phyloP scores from a whole-genome alignment of 495 filamentous ascomycete genomes.

The Penicillium arizonense region DNA sequence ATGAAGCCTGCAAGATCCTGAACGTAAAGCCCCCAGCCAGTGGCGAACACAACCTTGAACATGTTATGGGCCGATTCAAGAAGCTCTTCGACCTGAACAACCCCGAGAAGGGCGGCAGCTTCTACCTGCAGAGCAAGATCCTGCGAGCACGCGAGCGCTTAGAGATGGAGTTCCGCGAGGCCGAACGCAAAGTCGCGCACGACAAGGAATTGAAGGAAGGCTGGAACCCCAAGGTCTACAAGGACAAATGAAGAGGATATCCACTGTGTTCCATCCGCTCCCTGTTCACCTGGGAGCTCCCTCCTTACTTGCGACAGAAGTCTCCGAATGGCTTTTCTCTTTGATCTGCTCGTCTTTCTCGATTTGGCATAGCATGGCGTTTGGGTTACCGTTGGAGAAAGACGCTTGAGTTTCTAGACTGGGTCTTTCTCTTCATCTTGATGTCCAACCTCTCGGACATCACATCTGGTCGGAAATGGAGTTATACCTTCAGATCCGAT shows the following conservation, averaged over 20 bases:
- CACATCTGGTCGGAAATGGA: background rate
- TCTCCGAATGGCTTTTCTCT: conserved; percentile 1
- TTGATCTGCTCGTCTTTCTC: conserved; percentile 23
- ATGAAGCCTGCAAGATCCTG: conserved; percentile 96
- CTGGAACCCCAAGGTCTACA: conserved; percentile 93
- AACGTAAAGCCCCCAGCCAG: conserved; percentile 87
- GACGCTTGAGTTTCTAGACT: conserved; percentile 20
- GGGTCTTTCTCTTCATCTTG: conserved; percentile 23
- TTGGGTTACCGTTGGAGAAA: conserved; percentile 34
- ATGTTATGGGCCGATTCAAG: conserved; percentile 86
- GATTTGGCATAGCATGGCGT: conserved; percentile 53
- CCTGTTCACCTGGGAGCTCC: conserved; percentile 4
- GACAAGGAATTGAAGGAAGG: conserved; percentile 76
- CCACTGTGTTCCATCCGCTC: background rate
- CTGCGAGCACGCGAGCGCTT: conserved; percentile 86
- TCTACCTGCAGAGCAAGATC: conserved; percentile 97
- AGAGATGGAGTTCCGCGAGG: conserved; percentile 69
- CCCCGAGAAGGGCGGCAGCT: conserved; percentile 91
- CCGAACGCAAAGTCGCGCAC: conserved; percentile 44
- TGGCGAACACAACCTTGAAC: conserved; percentile 72
- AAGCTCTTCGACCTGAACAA: conserved; percentile 91
- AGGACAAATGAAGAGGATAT: conserved; percentile 61
- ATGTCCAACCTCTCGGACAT: conserved; percentile 4
- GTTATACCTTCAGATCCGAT: conserved; percentile 3
- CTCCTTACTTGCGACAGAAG: conserved; percentile 3